Percentiles rank a stretch among this genome's conserved stretches.
Evolutionary conservation across 2,329 filamentous ascomycete genomes (phyloP).

Genomic region (Ploettnerulaceae sp.): DNA sequence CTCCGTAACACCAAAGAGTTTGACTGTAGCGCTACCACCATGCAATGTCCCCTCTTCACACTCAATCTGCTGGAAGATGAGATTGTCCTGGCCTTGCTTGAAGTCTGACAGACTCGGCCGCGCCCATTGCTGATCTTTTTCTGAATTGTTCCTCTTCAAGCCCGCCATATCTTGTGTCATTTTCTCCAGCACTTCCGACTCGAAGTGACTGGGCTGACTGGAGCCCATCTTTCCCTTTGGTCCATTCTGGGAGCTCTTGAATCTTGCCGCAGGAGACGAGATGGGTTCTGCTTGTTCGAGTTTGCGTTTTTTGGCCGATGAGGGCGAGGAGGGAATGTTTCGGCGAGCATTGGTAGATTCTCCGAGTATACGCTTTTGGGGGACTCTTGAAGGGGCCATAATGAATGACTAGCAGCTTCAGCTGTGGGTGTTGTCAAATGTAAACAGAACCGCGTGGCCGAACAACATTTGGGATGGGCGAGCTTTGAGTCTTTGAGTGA

Average conservation of each 20-base stretch:
- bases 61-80: conserved; percentile 96
- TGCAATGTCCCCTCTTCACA: conserved; percentile 81
- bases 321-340: conserved; percentile 54
- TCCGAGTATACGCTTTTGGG: conserved; percentile 69
- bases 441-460: background rate
- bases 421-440: background rate
- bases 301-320: conserved; percentile 70
- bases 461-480: background rate
- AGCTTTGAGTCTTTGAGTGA: too few species aligned
- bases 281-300: conserved; percentile 68
- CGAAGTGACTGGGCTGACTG: conserved; percentile 80
- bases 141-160: conserved; percentile 79
- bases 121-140: conserved; percentile 92
- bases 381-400: conserved; percentile 42
- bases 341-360: conserved; percentile 61
- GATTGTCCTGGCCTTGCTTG: conserved; percentile 57
- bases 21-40: conserved; percentile 73
- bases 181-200: conserved; percentile 91
- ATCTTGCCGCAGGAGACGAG: conserved; percentile 51
- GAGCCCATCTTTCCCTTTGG: conserved; percentile 60
- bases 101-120: conserved; percentile 58
- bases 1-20: conserved; percentile 90
- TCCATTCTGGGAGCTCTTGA: conserved; percentile 60
- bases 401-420: conserved; percentile 1
- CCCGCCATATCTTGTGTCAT: conserved; percentile 88